Base-by-base conservation (phyloP, 208 protist species). In the Crithidia fasciculata region DNA sequence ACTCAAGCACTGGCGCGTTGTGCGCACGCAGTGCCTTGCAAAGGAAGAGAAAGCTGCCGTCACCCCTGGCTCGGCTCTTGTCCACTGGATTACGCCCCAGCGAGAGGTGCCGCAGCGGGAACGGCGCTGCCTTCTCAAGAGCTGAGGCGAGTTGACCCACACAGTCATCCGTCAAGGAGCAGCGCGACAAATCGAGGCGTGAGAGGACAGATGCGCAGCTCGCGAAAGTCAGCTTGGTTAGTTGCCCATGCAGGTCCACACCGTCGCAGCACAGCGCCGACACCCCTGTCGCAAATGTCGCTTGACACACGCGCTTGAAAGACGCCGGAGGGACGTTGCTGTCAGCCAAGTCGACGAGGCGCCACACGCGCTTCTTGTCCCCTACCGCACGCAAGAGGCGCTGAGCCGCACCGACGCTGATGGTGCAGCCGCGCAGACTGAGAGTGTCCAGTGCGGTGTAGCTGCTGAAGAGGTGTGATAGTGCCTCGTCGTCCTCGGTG, bases 21-120 rank as follows among this genome's bases (percentile, higher is more conserved):
- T 76, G 64, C 37, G 84, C 74, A 0, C 89, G 86, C 8, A 94
- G 77, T 9, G 81, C 86, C 49, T 86, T 87, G 74, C 84, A 88
- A 15, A 94, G 86, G 58, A 87, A 88, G 36, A 83, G 75, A 47
- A 89, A 89, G 50, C 53, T 75, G 65, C 74, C 74, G 16, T 69
- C 85, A 49, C 68, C 71, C 44, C 58, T 78, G 56, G 55, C 59
- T 45, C 58, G 67, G 50, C 55, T 69, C 19, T 75, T 85, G 49
- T 77, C 81, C 61, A 87, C 74, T 7, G 60, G 54, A 56, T 91
- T 94, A 56, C 72, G 54, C 45, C 78, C 74, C 43, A 94, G 73
- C 19, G 65, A 73, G 72, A 94, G 64, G 15, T 69, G 64, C 53
- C 78, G 80, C 80, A 94, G 64, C 5, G 74, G 54, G 10, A 90